A percentile compares a stretch with the other conserved stretches of the same genome.
These are phyloP conservation scores for Galeopsis tetrahit DNA, from an alignment of 257 asterid genomes.

Conservation along the genomic window DNA sequence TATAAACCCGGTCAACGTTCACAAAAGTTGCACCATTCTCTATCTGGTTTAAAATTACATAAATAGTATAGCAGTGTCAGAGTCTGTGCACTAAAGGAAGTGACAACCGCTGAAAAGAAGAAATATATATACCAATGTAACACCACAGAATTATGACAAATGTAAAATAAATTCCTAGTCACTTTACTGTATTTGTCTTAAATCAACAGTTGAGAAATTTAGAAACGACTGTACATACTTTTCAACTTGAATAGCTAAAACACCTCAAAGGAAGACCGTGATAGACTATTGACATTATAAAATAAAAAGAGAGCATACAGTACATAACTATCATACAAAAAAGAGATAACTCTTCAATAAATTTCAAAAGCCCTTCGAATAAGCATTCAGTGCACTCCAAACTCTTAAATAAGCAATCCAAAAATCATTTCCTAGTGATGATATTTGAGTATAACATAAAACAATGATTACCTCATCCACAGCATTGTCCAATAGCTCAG, in stretches of 20 bases:
- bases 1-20: slow-evolving; percentile 72
- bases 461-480: slow-evolving; percentile 81
- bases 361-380: slow-evolving; percentile 18
- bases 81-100: slow-evolving; percentile 13
- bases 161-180: not conserved
- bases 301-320: slow-evolving; percentile 10
- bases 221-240: not conserved
- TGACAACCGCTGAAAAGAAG: slow-evolving; percentile 23
- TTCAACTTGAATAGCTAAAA: slow-evolving; percentile 1
- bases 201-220: slow-evolving; percentile 6
- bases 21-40: slow-evolving; percentile 80
- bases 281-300: not conserved
- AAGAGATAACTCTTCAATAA: not conserved
- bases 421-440: slow-evolving; percentile 12
- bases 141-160: not conserved
- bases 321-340: slow-evolving; percentile 1
- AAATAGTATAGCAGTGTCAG: slow-evolving; percentile 8
- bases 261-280: slow-evolving; percentile 25
- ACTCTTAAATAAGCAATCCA: not conserved
- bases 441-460: slow-evolving; percentile 14
- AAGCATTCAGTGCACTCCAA: slow-evolving; percentile 17
- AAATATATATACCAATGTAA: slow-evolving; percentile 6
- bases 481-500: slow-evolving; percentile 93
- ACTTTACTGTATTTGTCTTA: slow-evolving; percentile 9
- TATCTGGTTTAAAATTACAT: slow-evolving; percentile 49